Conservation (phyloP, 371 early-diverging fungal species). For the Mucor velutinosus region DNA sequence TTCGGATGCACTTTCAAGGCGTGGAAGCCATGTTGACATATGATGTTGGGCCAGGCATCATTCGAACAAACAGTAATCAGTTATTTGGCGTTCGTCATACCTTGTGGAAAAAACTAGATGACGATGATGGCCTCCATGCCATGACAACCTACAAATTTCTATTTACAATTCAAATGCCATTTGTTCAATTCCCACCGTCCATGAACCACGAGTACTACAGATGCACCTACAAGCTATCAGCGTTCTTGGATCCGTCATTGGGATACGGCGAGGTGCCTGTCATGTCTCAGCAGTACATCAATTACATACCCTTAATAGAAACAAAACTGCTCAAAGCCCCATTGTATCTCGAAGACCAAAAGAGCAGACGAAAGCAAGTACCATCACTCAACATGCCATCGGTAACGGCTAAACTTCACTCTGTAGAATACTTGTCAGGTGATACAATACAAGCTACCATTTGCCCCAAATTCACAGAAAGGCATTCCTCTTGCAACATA, state of each 20-base stretch:
- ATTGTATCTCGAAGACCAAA: not conserved
- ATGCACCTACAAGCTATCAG: constrained; percentile 7
- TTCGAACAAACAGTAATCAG: not conserved
- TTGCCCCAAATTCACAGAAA: not conserved
- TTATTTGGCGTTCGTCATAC: not conserved
- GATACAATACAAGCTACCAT: constrained; percentile 11
- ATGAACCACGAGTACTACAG: constrained; percentile 8
- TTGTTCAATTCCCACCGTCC: constrained; percentile 25
- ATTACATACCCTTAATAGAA: constrained; percentile 12
- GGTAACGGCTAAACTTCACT: constrained; percentile 3
- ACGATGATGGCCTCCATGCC: not conserved
- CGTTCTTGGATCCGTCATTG: constrained; percentile 1
- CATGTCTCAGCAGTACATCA: not conserved
- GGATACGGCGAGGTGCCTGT: constrained; percentile 2
- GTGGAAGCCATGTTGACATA: constrained; percentile 5
- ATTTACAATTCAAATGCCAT: constrained; percentile 23
- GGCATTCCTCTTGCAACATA: not conserved
- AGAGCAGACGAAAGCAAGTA: not conserved
- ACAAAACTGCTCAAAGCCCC: constrained; percentile 9
- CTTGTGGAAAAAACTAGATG: not conserved
- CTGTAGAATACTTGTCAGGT: constrained; percentile 14
- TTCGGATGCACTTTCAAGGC: constrained; percentile 5
- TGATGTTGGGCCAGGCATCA: constrained; percentile 10
- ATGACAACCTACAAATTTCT: constrained; percentile 6
- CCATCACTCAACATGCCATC: not conserved